Base-by-base conservation (phyloP, 257 asterid genomes). In the Lavandula angustifolia region DNA sequence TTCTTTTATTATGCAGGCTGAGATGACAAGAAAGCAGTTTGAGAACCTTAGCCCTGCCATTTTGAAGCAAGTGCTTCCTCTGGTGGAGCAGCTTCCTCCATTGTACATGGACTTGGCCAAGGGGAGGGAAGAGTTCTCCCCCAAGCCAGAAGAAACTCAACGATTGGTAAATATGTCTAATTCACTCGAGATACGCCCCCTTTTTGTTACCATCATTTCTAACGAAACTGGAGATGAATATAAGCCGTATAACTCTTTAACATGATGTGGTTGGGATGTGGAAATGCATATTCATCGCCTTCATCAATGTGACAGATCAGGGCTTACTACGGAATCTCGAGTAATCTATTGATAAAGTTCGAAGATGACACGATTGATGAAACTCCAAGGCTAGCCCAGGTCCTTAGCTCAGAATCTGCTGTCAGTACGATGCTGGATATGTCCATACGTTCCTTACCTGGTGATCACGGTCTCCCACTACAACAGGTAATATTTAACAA, bases 51-150 rank as follows among this genome's bases (percentile, higher is more conserved):
- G 98, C 83, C 98, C 98, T 68, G 75, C 96, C 68, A 79, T 92
- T 32, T 56, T 88, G 87, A 92, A 88, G 83, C 98, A 92, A 81
- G 84, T 85, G 44, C 86, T 88, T 79, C 98, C 96, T 38, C 85
- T 92, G 57, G 92, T 92, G 69, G 98, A 92, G 84, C 98, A 92
- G 76, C 92, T 92, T 64, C 94, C 98, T 76, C 94, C 98, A 48
- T 75, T 92, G 79, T 92, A 92, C 75, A 82, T 80, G 96, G 98
- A 92, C 77, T 80, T 92, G 70, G 86, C 87, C 48, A 88, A 88
- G 33, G 98, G 98, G 54, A 88, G 95, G 79, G 96, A 88, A 75
- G 76, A 85, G 8, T 92, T 92, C 56, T 71, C 80, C 64, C 98
- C 98, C 0, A 88, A 76, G 71, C 98, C 98, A 37, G 98, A 88